phyloP scores from a whole-genome alignment of 169 alveolate species.

The Cryptosporidium xiaoi region DNA sequence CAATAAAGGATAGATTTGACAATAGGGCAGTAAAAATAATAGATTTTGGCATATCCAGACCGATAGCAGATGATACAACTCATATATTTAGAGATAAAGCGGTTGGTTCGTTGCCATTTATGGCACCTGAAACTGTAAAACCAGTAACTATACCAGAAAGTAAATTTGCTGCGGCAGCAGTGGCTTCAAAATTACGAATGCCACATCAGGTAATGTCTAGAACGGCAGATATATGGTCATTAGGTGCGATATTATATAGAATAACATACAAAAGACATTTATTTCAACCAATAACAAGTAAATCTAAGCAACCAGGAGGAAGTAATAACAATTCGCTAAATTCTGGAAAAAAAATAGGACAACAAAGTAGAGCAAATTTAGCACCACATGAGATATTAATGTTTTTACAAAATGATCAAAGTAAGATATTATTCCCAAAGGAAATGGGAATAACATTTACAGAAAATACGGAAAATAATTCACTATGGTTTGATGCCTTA shows the following conservation, averaged over 20 bases:
- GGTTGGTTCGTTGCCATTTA: constrained; percentile 67
- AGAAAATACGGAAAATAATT: constrained; percentile 16
- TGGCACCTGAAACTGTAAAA: constrained; percentile 74
- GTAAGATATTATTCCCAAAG: constrained; percentile 56
- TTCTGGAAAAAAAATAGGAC: constrained; percentile 14
- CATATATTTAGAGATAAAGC: constrained; percentile 73
- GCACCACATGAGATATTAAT: constrained; percentile 71
- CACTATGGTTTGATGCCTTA: constrained; percentile 54
- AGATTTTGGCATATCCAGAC: constrained; percentile 71
- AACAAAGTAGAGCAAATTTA: constrained; percentile 29
- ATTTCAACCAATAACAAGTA: constrained; percentile 41
- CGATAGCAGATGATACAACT: constrained; percentile 72
- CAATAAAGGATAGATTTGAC: neutral
- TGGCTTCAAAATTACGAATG: constrained; percentile 63
- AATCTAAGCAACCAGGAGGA: constrained; percentile 22
- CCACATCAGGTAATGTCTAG: constrained; percentile 72
- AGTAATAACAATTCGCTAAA: neutral
- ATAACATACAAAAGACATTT: constrained; percentile 58
- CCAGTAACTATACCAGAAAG: constrained; percentile 67
- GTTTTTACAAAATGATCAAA: constrained; percentile 72
- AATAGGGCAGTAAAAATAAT: constrained; percentile 64
- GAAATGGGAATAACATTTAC: constrained; percentile 66
- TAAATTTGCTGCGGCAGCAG: constrained; percentile 70
- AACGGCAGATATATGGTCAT: constrained; percentile 72
- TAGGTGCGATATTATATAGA: constrained; percentile 64